These are phyloP conservation scores for Candida vartiovaarae DNA, from an alignment of 805 yeast genomes.

Conservation along the genomic window DNA sequence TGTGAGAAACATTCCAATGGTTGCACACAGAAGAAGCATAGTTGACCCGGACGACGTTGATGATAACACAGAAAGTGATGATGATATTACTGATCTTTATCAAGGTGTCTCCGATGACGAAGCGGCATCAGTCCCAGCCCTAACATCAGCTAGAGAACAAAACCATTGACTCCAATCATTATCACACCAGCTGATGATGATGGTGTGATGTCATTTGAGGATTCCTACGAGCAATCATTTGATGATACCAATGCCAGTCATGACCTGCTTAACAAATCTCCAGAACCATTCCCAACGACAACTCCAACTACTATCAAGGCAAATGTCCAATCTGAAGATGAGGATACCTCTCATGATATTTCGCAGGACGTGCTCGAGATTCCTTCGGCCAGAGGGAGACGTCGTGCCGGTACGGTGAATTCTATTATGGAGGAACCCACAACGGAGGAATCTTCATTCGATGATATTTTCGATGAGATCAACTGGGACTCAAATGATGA, in stretches of 20 bases:
- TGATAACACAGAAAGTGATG: slow-evolving; percentile 24
- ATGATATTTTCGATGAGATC: slow-evolving; percentile 69
- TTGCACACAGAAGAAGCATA: slow-evolving; percentile 25
- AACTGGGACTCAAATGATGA: slow-evolving; percentile 71
- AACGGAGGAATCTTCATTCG: slow-evolving; percentile 28
- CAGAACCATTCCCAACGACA: slow-evolving; percentile 3
- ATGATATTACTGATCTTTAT: slow-evolving; percentile 23
- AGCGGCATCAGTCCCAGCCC: not conserved
- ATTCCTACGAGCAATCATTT: slow-evolving; percentile 10
- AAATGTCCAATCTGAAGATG: slow-evolving; percentile 13
- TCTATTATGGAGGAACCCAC: slow-evolving; percentile 28
- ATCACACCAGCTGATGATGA: slow-evolving; percentile 1
- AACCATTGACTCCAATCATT: not conserved
- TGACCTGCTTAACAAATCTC: slow-evolving; percentile 6
- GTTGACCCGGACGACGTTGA: slow-evolving; percentile 19
- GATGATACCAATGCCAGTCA: slow-evolving; percentile 8
- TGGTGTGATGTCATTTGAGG: slow-evolving; percentile 17
- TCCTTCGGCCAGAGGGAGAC: slow-evolving; percentile 7
- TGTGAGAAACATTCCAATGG: slow-evolving; percentile 24
- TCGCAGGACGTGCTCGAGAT: slow-evolving; percentile 5
- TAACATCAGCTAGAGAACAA: not conserved
- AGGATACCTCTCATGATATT: slow-evolving; percentile 16
- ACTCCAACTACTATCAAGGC: slow-evolving; percentile 14
- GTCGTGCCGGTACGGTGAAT: slow-evolving; percentile 24
- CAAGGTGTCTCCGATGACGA: slow-evolving; percentile 5